These are phyloP conservation scores for Dissophora globulifera DNA, from an alignment of 192 early-diverging fungal species.

Conservation along the genomic window DNA sequence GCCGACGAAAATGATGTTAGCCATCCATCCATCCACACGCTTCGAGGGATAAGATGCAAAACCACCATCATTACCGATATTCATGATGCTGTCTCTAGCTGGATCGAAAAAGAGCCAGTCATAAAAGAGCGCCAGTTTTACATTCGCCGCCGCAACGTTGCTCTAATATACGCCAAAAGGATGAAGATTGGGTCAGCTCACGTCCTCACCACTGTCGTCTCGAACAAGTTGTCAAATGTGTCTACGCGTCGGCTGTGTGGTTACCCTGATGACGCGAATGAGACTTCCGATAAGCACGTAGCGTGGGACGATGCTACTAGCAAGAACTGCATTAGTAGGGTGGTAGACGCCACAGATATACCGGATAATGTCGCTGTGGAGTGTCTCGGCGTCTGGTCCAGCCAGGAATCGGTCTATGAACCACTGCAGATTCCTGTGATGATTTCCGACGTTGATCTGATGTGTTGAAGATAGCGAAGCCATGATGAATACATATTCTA, in stretches of 20 bases:
- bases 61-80: constrained; percentile 55
- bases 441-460: constrained; percentile 57
- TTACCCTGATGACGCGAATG: constrained; percentile 64
- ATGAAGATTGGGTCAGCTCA: too few relatives aligned
- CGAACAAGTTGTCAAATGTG: too few relatives aligned
- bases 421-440: constrained; percentile 72
- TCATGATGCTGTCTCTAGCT: constrained; percentile 77
- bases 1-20: too few relatives aligned
- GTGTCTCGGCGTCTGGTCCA: constrained; percentile 67
- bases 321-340: constrained; percentile 76
- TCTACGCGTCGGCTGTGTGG: neutral
- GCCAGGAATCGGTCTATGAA: constrained; percentile 70
- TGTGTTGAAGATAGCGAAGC: too few relatives aligned
- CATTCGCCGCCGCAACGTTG: constrained; percentile 68
- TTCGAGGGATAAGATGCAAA: too few relatives aligned
- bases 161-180: constrained; percentile 49
- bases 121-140: constrained; percentile 79
- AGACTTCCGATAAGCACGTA: constrained; percentile 75
- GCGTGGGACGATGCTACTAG: constrained; percentile 75
- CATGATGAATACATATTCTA: too few relatives aligned
- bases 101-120: constrained; percentile 84
- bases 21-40: too few relatives aligned
- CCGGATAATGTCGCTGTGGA: constrained; percentile 76
- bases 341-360: constrained; percentile 79
- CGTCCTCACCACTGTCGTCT: too few relatives aligned